A percentile compares a stretch with the other conserved stretches of the same genome.
Evolutionary conservation across 495 filamentous ascomycete species (phyloP).

Genomic region (Penicillium steckii): DNA sequence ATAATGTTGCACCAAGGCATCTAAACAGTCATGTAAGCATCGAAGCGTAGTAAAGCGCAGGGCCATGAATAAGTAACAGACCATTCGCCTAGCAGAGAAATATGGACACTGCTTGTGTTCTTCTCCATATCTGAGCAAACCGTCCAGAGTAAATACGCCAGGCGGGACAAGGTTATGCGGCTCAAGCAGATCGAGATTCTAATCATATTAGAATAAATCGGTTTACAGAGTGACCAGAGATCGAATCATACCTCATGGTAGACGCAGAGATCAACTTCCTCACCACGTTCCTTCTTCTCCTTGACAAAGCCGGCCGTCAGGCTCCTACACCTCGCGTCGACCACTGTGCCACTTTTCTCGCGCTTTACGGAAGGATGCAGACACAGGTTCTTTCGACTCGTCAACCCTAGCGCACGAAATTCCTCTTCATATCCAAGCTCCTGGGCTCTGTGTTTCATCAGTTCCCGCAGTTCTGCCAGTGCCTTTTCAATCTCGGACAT

Average conservation of each 20-base stretch:
- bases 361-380: constrained; percentile 92
- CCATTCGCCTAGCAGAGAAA: constrained; percentile 93
- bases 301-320: constrained; percentile 95
- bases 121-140: constrained; percentile 82
- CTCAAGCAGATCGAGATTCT: constrained; percentile 93
- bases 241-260: constrained; percentile 93
- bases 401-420: constrained; percentile 87
- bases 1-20: constrained; percentile 99
- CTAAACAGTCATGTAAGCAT: constrained; percentile 37
- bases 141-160: constrained; percentile 95
- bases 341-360: constrained; percentile 90
- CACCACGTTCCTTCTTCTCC: constrained; percentile 91
- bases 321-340: constrained; percentile 93
- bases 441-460: constrained; percentile 91
- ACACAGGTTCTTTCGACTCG: constrained; percentile 96
- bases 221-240: too few relatives aligned
- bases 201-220: constrained; percentile 17
- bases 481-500: constrained; percentile 76
- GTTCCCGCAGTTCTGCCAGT: constrained; percentile 79
- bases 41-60: neutral
- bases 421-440: constrained; percentile 87
- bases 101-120: constrained; percentile 97
- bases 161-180: constrained; percentile 90
- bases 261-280: constrained; percentile 89
- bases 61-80: constrained; percentile 28